Percentiles rank a stretch among this genome's conserved stretches.
Conservation (phyloP, 441 rosid genomes). For the Omphalea diandra region DNA sequence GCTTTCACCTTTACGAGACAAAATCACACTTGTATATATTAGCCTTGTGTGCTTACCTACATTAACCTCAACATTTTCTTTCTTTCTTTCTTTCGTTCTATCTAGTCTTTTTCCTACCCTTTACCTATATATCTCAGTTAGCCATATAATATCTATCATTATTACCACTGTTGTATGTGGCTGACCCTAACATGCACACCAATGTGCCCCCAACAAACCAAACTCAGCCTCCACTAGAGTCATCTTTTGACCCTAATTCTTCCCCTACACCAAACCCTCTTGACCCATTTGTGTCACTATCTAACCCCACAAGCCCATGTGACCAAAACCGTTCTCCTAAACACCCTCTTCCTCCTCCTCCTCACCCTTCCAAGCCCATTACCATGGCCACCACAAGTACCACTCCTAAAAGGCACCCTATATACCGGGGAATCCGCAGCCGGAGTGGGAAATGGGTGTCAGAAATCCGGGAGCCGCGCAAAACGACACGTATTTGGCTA, state of each 20-base stretch:
- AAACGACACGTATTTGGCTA: conserved; percentile 84
- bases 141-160: too few relatives aligned
- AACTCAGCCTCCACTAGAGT: conserved; percentile 14
- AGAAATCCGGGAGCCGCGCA: conserved; percentile 87
- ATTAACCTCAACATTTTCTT: too few relatives aligned
- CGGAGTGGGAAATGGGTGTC: conserved; percentile 91
- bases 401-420: conserved; percentile 42
- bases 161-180: conserved; percentile 26
- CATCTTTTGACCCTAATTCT: conserved; percentile 20
- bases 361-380: conserved; percentile 14
- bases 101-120: background rate
- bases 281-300: conserved; percentile 26
- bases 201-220: conserved; percentile 32
- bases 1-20: conserved; percentile 28
- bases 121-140: background rate
- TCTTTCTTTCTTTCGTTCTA: background rate
- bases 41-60: background rate
- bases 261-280: background rate
- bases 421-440: conserved; percentile 66
- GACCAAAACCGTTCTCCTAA: conserved; percentile 27
- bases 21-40: conserved; percentile 17
- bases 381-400: conserved; percentile 25
- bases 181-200: conserved; percentile 31
- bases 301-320: conserved; percentile 28
- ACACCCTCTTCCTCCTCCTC: too few relatives aligned